phyloP scores from a whole-genome alignment of 495 filamentous ascomycete species.

The Clavariopsis aquatica region DNA sequence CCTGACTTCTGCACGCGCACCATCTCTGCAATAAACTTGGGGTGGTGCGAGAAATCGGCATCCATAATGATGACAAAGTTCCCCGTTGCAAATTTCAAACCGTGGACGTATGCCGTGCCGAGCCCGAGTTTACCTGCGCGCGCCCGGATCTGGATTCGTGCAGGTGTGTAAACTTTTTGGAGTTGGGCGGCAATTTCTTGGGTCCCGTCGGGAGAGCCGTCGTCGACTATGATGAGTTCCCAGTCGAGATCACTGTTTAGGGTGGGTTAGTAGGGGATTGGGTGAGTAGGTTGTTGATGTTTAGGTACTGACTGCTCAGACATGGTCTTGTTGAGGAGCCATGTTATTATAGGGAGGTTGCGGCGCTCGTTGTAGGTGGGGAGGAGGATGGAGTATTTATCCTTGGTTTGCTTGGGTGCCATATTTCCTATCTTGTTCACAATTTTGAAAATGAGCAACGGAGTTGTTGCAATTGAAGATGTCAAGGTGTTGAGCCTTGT shows the following conservation, averaged over 20 bases:
- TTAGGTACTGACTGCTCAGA: slow-evolving; percentile 63
- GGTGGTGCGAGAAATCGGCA: slow-evolving; percentile 98
- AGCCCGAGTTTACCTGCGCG: slow-evolving; percentile 94
- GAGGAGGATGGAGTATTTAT: slow-evolving; percentile 96
- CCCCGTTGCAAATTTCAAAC: slow-evolving; percentile 79
- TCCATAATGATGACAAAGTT: slow-evolving; percentile 99
- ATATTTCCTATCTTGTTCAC: slow-evolving; percentile 5
- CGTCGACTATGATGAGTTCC: slow-evolving; percentile 97
- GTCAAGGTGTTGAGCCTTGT: not conserved
- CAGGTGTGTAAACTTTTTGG: slow-evolving; percentile 71
- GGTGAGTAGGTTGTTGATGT: not conserved
- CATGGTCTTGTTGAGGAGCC: slow-evolving; percentile 89
- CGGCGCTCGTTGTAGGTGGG: slow-evolving; percentile 98
- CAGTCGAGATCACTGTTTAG: slow-evolving; percentile 79
- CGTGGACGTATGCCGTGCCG: slow-evolving; percentile 95
- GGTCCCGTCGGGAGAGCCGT: slow-evolving; percentile 94
- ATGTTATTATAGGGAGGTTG: slow-evolving; percentile 93
- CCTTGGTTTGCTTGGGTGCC: slow-evolving; percentile 50
- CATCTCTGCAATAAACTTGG: slow-evolving; percentile 92
- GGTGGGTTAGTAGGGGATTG: not conserved
- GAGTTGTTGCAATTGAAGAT: not conserved
- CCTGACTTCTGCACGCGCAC: slow-evolving; percentile 66
- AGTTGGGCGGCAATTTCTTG: slow-evolving; percentile 87
- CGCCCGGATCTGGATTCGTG: slow-evolving; percentile 78
- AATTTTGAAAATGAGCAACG: slow-evolving; percentile 16